Base-by-base conservation (phyloP, 495 filamentous ascomycete species). In the Aspergillus heteromorphus region DNA sequence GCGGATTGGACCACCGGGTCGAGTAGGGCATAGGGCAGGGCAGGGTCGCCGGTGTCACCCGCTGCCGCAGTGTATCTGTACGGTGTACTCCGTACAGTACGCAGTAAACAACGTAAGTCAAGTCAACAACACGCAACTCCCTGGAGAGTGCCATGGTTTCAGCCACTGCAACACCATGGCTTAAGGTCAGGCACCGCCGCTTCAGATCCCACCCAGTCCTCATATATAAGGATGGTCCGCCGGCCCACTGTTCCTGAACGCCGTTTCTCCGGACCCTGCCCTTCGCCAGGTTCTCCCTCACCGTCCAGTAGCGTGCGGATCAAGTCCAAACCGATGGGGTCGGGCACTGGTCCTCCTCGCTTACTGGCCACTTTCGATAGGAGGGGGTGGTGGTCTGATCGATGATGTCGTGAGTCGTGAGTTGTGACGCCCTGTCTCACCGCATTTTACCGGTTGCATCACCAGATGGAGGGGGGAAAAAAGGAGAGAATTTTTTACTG, bases 11-110 rank as follows among this genome's bases (percentile, higher is more conserved):
- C 23, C 1, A 29, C 6, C 20, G 51, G 19, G 19, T 63, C 27
- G 51, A 13, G 19, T 63, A 65, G 62, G 62, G 62, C 55, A 60
- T 67, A 67, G 61, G 67, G 65, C 49, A 61, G 43, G 13, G 6
- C 11, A 49, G 27, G 29, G 13, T 23, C 25, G 36, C 14, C 38
- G 20, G 40, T 9, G 40, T 7, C 38, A 40, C 38, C 14, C 30
- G 30, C n/a, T n/a, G n/a, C n/a, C n/a, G n/a, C n/a, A n/a, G n/a
- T n/a, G n/a, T n/a, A n/a, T n/a, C n/a, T n/a, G n/a, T n/a, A n/a
- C n/a, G n/a, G n/a, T n/a, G n/a, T n/a, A n/a, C n/a, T n/a, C n/a
- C n/a, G n/a, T n/a, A n/a, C 23, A 27, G 23, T 27, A 3, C 4
- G 7, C 23, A 3, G 23, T 27, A 3, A 27, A 27, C 23, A 27